phyloP scores from a whole-genome alignment of 2,329 filamentous ascomycete species.

The Nakataea oryzae region DNA sequence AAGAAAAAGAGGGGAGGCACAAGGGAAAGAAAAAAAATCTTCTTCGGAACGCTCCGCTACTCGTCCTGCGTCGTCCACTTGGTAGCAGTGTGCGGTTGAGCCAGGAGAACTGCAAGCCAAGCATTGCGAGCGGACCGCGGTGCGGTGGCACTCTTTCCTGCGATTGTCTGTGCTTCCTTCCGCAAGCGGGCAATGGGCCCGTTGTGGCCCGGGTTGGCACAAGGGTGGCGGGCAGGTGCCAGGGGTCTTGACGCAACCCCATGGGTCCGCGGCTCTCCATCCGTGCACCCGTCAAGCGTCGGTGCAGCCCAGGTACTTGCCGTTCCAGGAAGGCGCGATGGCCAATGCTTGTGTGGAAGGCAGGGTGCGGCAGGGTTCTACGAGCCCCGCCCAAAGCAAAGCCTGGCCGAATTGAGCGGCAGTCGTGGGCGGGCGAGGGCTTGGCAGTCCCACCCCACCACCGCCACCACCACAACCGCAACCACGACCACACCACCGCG shows the following conservation, averaged over 20 bases:
- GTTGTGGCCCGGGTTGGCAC: neutral
- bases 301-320: neutral
- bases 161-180: neutral
- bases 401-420: too few species aligned
- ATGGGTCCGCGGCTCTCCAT: neutral
- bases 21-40: neutral
- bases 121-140: too few species aligned
- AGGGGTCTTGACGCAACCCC: too few species aligned
- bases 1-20: too few species aligned
- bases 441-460: too few species aligned
- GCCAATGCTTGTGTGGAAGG: neutral
- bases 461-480: too few species aligned
- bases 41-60: neutral
- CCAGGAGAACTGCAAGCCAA: neutral
- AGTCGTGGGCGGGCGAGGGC: too few species aligned
- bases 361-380: neutral
- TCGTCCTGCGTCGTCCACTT: neutral
- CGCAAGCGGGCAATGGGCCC: neutral
- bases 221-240: too few species aligned
- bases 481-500: too few species aligned
- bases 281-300: neutral
- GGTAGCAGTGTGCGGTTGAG: too few species aligned
- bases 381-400: neutral
- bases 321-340: neutral
- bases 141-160: neutral